Conservation (phyloP, 2,329 filamentous ascomycete genomes). For the Sarocladiaceae sp. region DNA sequence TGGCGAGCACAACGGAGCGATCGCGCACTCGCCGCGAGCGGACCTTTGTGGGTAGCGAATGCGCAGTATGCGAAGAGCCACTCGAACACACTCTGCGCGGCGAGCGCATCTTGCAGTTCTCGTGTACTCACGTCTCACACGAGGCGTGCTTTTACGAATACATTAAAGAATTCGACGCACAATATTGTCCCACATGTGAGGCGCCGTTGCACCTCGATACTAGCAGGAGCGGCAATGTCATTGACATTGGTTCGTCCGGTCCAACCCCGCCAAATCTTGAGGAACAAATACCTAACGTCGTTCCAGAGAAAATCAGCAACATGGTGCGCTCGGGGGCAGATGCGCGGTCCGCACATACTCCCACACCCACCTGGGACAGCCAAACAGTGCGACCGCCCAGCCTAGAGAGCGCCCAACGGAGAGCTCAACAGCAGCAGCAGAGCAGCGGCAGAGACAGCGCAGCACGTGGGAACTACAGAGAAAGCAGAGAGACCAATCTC, state of each 20-base stretch:
- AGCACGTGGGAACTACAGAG: constrained; percentile 37
- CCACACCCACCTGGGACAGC: constrained; percentile 67
- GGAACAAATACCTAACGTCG: constrained; percentile 20
- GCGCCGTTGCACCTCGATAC: constrained; percentile 88
- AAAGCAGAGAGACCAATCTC: constrained; percentile 43
- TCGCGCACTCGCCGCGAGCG: constrained; percentile 79
- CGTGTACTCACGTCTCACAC: constrained; percentile 94
- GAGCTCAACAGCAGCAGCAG: constrained; percentile 21
- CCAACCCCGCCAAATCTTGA: constrained; percentile 15
- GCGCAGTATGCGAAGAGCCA: constrained; percentile 94
- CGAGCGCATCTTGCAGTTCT: constrained; percentile 92
- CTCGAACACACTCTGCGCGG: constrained; percentile 92
- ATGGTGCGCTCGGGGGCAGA: constrained; percentile 82
- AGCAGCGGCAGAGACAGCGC: constrained; percentile 30
- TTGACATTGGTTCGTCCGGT: constrained; percentile 70
- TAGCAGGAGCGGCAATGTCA: constrained; percentile 85
- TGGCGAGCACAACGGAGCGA: constrained; percentile 57
- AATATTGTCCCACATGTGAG: constrained; percentile 92
- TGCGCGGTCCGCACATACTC: constrained; percentile 47
- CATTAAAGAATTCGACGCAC: constrained; percentile 88
- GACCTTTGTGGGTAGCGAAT: constrained; percentile 93
- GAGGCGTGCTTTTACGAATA: constrained; percentile 99
- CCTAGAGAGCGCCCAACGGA: constrained; percentile 34
- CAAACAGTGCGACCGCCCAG: constrained; percentile 53
- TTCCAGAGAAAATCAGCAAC: constrained; percentile 84